Conservation (phyloP, 2,329 filamentous ascomycete species). For the Pseudogymnoascus sp. region DNA sequence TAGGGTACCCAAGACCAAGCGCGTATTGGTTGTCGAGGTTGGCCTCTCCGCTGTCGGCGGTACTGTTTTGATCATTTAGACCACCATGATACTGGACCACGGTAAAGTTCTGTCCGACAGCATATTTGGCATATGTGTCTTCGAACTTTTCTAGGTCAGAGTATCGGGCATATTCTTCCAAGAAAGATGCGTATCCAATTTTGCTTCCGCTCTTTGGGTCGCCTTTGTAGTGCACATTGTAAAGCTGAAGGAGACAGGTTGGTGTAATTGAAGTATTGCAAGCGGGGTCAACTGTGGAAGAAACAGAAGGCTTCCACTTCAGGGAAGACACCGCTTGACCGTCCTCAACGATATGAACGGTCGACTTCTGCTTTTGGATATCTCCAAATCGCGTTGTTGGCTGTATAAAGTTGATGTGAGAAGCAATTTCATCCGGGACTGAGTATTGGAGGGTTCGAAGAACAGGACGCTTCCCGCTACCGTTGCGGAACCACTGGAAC, state of each 20-base stretch:
- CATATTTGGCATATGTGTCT: constrained; percentile 37
- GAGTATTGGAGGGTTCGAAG: constrained; percentile 36
- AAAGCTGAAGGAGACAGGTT: constrained; percentile 26
- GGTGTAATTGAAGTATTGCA: constrained; percentile 29
- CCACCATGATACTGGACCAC: constrained; percentile 16
- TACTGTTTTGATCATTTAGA: constrained; percentile 24
- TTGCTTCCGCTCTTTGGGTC: constrained; percentile 16
- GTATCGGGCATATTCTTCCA: constrained; percentile 18
- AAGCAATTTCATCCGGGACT: constrained; percentile 29
- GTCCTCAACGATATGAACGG: constrained; percentile 14
- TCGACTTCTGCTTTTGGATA: constrained; percentile 14
- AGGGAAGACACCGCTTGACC: constrained; percentile 4
- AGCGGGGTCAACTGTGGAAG: constrained; percentile 14
- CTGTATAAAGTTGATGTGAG: constrained; percentile 35
- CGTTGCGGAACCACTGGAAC: constrained; percentile 33
- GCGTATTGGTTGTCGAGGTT: constrained; percentile 51
- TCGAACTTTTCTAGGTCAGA: constrained; percentile 38
- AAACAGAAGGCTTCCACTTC: constrained; percentile 11
- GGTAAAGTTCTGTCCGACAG: constrained; percentile 36
- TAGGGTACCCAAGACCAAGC: constrained; percentile 44
- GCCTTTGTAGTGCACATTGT: constrained; percentile 23
- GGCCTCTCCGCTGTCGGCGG: constrained; percentile 41
- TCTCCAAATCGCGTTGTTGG: constrained; percentile 35
- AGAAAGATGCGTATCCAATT: constrained; percentile 17
- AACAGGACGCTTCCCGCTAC: constrained; percentile 23